Base-by-base conservation (phyloP, 2,329 filamentous ascomycete genomes). In the Cercospora zeina region DNA sequence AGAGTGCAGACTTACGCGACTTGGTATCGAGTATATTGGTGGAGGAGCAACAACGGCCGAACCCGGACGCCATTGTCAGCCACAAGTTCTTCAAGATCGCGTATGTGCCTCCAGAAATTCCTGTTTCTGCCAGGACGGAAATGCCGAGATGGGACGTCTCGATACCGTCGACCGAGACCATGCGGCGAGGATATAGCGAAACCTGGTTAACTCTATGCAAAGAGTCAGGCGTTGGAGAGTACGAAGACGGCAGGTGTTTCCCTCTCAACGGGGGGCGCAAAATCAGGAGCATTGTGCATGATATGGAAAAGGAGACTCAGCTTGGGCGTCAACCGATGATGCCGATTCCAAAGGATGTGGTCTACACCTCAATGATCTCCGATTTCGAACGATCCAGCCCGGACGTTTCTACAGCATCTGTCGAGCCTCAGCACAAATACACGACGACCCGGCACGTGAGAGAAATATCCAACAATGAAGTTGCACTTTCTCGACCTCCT, bases 81-180 rank as follows among this genome's bases (percentile, higher is more conserved):
- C 90, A 95, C 72, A 81, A 86, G 5, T 95, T 93, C 75, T 95
- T 95, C 79, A 85, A 84, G 57, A 83, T 87, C 31, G 89, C 89
- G 13, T 91, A 88, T 75, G 86, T 93, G 74, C 91, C 90, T 2
- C 67, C 77, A 9, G 73, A 77, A 19, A 77, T 84, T 33, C 80
- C 80, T 14, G 73, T 74, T 6, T 73, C 71, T 6, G 81, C 79
- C 60, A 77, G 78, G 47, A 78, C 76, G 21, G 75, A 75, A 51
- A 73, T 79, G 21, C 82, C 82, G 3, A 75, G 74, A 42, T 83
- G 80, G 79, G 79, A 79, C 24, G 74, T 77, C 31, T 72, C 75
- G 3, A 72, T 79, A 19, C 79, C 79, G 1, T 77, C 75, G 24
- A 72, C 78, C 49, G 73, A 79, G 9, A 78, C 76, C 1, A 74